phyloP scores from a whole-genome alignment of 306 rosid genomes.

The Herpetospermum pedunculosum region DNA sequence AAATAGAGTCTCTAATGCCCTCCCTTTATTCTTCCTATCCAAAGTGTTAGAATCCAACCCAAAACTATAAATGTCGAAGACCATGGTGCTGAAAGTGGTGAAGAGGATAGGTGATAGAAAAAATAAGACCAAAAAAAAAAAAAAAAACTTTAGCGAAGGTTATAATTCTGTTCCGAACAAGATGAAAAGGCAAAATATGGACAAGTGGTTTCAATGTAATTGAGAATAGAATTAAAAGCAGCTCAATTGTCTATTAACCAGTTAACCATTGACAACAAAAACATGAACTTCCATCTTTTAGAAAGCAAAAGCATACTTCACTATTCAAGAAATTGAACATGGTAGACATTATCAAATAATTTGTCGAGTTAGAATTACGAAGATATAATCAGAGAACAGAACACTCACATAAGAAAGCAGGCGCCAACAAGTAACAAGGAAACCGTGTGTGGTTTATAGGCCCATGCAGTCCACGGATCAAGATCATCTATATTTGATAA shows the following conservation, averaged over 20 bases:
- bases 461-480: slow-evolving; percentile 99
- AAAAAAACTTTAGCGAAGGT: not conserved
- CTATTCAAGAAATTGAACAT: not conserved
- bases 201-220: not conserved
- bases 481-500: slow-evolving; percentile 46
- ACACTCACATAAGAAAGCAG: slow-evolving; percentile 88
- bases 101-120: slow-evolving; percentile 1
- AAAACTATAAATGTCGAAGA: slow-evolving; percentile 11
- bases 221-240: not conserved
- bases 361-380: slow-evolving; percentile 1
- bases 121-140: not conserved
- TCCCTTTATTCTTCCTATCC: slow-evolving; percentile 11
- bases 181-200: not conserved
- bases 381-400: not conserved
- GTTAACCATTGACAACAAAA: not conserved
- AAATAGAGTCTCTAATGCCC: slow-evolving; percentile 13
- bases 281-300: not conserved
- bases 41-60: slow-evolving; percentile 12
- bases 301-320: not conserved
- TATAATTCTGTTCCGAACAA: not conserved
- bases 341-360: not conserved
- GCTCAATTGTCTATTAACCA: not conserved
- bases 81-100: slow-evolving; percentile 9
- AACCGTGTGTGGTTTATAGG: slow-evolving; percentile 91
- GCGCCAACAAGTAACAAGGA: slow-evolving; percentile 87